These are phyloP conservation scores for Crithidia mellificae DNA, from an alignment of 208 protist genomes.

Conservation along the genomic window DNA sequence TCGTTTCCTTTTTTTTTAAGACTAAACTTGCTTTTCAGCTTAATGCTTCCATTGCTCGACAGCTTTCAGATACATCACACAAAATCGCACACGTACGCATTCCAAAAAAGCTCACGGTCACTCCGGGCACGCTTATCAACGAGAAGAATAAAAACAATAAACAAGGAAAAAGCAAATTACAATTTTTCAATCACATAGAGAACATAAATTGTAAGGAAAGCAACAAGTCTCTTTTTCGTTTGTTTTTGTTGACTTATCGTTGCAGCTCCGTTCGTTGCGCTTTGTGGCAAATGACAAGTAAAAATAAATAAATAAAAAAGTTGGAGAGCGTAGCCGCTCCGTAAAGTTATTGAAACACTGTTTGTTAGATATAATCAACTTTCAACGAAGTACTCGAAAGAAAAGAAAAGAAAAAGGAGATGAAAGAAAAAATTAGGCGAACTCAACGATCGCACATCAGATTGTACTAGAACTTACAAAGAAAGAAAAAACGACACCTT, in stretches of 20 bases:
- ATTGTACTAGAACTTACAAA: too few relatives aligned
- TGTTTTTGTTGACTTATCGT: neutral
- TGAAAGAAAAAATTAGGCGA: neutral
- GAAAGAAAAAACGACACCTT: too few relatives aligned
- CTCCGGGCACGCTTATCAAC: neutral
- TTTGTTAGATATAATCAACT: neutral
- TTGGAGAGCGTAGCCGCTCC: too few relatives aligned
- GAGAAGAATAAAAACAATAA: neutral
- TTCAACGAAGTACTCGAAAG: neutral
- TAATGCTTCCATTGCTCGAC: neutral
- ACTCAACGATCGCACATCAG: too few relatives aligned
- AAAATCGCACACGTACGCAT: neutral
- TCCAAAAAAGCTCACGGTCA: neutral
- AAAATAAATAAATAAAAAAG: too few relatives aligned
- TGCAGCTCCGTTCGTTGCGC: neutral
- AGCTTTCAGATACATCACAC: neutral
- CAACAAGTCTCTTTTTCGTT: neutral
- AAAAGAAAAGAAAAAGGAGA: neutral
- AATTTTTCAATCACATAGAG: neutral
- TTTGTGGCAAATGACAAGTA: too few relatives aligned
- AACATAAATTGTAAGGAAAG: neutral
- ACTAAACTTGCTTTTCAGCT: neutral
- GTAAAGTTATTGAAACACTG: too few relatives aligned
- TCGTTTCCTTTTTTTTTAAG: slow-evolving; percentile 12
- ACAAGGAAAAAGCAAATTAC: neutral